Evolutionary conservation across 306 rosid genomes (phyloP).

Genomic region (Quercus parvula): DNA sequence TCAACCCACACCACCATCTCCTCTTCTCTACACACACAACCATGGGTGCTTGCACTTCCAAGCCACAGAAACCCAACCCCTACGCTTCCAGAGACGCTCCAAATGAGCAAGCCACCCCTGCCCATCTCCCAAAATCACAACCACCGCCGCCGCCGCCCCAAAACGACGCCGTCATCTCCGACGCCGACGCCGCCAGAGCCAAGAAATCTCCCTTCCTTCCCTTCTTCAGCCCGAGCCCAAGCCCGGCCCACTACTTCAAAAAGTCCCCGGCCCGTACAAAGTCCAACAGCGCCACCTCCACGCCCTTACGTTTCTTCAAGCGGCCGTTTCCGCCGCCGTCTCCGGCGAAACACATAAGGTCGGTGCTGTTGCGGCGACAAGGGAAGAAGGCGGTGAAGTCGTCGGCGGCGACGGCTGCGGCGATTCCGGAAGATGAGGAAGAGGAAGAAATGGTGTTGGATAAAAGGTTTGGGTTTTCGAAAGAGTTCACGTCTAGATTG

Average conservation of each 20-base stretch:
- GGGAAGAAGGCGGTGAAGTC: constrained; percentile 56
- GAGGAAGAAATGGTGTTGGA: constrained; percentile 67
- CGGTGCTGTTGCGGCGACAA: constrained; percentile 71
- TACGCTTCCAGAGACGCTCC: constrained; percentile 45
- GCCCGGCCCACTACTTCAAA: constrained; percentile 61
- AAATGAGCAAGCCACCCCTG: constrained; percentile 27
- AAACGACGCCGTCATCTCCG: constrained; percentile 27
- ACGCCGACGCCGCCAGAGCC: constrained; percentile 37
- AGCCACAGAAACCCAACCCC: constrained; percentile 74
- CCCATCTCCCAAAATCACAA: constrained; percentile 46
- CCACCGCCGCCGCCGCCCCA: constrained; percentile 26
- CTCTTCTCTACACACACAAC: not conserved
- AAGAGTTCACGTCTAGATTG: constrained; percentile 67
- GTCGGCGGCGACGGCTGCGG: constrained; percentile 39
- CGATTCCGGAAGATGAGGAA: constrained; percentile 72
- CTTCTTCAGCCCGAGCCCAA: constrained; percentile 64
- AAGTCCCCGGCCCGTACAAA: constrained; percentile 48
- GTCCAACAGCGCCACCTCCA: constrained; percentile 61
- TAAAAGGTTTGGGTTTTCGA: constrained; percentile 93
- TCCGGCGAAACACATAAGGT: constrained; percentile 90
- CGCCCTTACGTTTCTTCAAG: constrained; percentile 86
- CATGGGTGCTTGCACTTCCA: constrained; percentile 94
- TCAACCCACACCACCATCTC: too few relatives aligned
- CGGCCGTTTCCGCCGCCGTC: constrained; percentile 95
- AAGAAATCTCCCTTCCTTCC: constrained; percentile 82